These are phyloP conservation scores for Yarrowia porcina DNA, from an alignment of 805 yeast genomes.

Conservation along the genomic window DNA sequence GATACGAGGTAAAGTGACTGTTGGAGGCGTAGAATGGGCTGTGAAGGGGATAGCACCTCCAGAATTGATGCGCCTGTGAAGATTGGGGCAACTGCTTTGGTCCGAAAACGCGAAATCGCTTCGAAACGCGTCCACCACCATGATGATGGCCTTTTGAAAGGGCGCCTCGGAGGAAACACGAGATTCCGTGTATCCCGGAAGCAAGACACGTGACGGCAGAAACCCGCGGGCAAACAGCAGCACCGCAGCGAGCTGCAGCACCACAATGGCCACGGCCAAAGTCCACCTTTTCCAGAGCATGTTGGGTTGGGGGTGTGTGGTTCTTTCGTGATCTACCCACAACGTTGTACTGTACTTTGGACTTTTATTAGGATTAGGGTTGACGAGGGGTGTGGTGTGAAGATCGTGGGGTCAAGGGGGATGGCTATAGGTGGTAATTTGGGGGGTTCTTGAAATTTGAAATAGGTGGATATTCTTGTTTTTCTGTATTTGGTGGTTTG, in stretches of 20 bases:
- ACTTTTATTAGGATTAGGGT: background rate
- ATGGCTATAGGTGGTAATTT: background rate
- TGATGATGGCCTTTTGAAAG: slow-evolving; percentile 66
- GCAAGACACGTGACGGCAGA: slow-evolving; percentile 81
- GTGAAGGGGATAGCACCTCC: slow-evolving; percentile 86
- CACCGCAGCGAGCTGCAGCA: slow-evolving; percentile 52
- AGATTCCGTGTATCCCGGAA: slow-evolving; percentile 53
- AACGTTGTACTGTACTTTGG: background rate
- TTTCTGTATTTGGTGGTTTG: background rate
- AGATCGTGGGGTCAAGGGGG: background rate
- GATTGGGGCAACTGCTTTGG: slow-evolving; percentile 59
- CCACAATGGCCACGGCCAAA: slow-evolving; percentile 27
- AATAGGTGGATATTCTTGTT: background rate
- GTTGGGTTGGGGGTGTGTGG: slow-evolving; percentile 7
- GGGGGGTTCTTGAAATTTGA: background rate
- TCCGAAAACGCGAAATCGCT: slow-evolving; percentile 73
- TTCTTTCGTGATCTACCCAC: background rate
- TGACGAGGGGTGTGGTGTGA: background rate
- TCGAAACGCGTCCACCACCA: slow-evolving; percentile 92
- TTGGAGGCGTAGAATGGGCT: slow-evolving; percentile 90
- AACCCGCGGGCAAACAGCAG: slow-evolving; percentile 74
- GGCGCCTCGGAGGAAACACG: slow-evolving; percentile 30
- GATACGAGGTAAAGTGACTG: slow-evolving; percentile 90
- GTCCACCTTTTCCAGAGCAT: slow-evolving; percentile 25
- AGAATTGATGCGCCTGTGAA: slow-evolving; percentile 58